phyloP scores from a whole-genome alignment of 148 eudicot species.

The Nepenthes gracilis region DNA sequence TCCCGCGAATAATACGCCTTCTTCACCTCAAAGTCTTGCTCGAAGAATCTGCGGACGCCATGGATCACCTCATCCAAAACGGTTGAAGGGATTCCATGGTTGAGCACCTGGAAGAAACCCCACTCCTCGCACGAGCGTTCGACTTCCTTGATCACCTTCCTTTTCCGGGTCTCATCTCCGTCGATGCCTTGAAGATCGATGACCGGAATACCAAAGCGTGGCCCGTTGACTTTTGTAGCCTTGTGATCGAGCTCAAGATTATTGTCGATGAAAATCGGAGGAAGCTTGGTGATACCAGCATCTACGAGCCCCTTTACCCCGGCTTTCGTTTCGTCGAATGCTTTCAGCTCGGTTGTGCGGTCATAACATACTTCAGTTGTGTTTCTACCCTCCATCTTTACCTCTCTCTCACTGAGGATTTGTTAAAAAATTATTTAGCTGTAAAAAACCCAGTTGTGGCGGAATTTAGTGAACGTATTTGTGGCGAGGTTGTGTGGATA shows the following conservation, averaged over 20 bases:
- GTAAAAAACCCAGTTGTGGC: no score
- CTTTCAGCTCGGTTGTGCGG: neutral
- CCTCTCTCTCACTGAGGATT: no score
- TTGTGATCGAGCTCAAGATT: neutral
- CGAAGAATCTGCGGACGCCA: neutral
- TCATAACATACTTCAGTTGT: no score
- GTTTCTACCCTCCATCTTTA: no score
- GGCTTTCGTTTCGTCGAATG: neutral
- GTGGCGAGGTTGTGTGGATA: no score
- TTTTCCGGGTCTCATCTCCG: neutral
- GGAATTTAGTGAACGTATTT: no score
- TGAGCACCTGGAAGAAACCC: slow-evolving; percentile 18
- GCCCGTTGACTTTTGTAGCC: neutral
- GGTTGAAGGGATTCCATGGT: slow-evolving; percentile 15
- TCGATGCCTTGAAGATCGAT: neutral
- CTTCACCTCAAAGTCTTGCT: slow-evolving; percentile 5
- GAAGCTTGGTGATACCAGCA: neutral
- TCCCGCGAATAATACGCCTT: slow-evolving; percentile 8
- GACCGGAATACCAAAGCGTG: neutral
- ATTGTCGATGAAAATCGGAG: neutral
- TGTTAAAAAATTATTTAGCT: no score
- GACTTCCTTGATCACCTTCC: slow-evolving; percentile 7
- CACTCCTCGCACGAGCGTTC: slow-evolving; percentile 2
- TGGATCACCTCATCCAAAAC: neutral
- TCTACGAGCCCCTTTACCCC: neutral